Conservation (phyloP, 176 grass and related monocot species). For the Cenchrus americanus region DNA sequence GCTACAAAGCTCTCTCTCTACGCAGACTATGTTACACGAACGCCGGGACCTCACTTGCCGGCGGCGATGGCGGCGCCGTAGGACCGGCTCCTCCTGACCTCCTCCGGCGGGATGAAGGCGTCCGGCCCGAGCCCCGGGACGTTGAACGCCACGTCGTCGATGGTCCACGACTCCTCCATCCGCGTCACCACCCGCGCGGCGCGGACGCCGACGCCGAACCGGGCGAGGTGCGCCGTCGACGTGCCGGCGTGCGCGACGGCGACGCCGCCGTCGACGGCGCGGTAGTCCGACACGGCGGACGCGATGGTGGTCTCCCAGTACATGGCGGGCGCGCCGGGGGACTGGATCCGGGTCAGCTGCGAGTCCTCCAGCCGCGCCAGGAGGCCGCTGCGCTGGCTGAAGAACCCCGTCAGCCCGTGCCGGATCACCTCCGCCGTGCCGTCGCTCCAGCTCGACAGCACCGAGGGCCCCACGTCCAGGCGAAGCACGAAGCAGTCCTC, state of each 20-base stretch:
- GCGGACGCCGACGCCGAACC: slow-evolving; percentile 87
- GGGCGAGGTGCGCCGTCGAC: slow-evolving; percentile 72
- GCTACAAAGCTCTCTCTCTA: slow-evolving; percentile 44
- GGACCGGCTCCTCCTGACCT: slow-evolving; percentile 71
- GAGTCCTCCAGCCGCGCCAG: slow-evolving; percentile 81
- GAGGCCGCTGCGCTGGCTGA: slow-evolving; percentile 95
- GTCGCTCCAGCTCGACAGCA: slow-evolving; percentile 88
- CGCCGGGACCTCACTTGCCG: slow-evolving; percentile 35
- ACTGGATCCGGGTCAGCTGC: slow-evolving; percentile 90
- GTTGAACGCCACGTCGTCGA: slow-evolving; percentile 93
- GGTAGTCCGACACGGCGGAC: slow-evolving; percentile 70
- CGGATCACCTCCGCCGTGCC: slow-evolving; percentile 92
- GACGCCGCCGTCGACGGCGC: slow-evolving; percentile 65
- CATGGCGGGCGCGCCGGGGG: slow-evolving; percentile 84
- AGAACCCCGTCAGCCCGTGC: slow-evolving; percentile 86
- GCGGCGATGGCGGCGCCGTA: slow-evolving; percentile 58
- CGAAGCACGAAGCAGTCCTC: slow-evolving; percentile 95
- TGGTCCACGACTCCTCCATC: slow-evolving; percentile 96
- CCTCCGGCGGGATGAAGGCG: slow-evolving; percentile 91
- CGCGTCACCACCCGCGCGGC: slow-evolving; percentile 66
- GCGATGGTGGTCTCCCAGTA: slow-evolving; percentile 96
- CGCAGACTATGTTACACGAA: slow-evolving; percentile 13
- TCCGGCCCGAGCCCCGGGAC: slow-evolving; percentile 79
- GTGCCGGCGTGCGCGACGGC: slow-evolving; percentile 72
- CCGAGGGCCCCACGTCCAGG: slow-evolving; percentile 64